Evolutionary conservation across 2,329 filamentous ascomycete genomes (phyloP).

Genomic region (Cercospora janseana): DNA sequence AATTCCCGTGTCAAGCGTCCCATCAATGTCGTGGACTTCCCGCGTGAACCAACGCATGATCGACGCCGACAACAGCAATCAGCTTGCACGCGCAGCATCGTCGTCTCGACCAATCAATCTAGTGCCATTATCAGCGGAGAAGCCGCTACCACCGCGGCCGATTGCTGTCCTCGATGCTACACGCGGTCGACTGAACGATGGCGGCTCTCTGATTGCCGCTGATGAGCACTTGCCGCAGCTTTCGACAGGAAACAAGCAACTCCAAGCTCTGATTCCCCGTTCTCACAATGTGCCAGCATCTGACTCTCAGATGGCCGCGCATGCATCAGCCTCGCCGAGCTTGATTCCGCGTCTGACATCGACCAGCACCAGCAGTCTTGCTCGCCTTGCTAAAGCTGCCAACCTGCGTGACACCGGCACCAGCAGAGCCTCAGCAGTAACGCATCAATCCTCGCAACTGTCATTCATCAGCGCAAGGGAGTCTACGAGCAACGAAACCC

Average conservation of each 20-base stretch:
- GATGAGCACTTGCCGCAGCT: slow-evolving; percentile 34
- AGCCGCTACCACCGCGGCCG: slow-evolving; percentile 44
- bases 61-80: slow-evolving; percentile 6
- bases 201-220: slow-evolving; percentile 43
- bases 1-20: neutral
- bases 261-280: too few species aligned
- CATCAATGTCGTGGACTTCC: slow-evolving; percentile 3
- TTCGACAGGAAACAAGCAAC: slow-evolving; percentile 12
- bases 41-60: slow-evolving; percentile 4
- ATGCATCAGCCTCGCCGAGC: slow-evolving; percentile 5
- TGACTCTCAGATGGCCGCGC: slow-evolving; percentile 14
- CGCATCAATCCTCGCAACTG: slow-evolving; percentile 11
- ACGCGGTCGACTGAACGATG: slow-evolving; percentile 38
- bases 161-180: slow-evolving; percentile 35
- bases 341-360: slow-evolving; percentile 15
- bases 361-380: neutral
- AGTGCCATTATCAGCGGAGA: slow-evolving; percentile 28
- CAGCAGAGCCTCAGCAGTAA: slow-evolving; percentile 10
- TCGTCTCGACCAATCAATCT: neutral
- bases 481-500: neutral
- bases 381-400: neutral
- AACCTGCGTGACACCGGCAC: neutral
- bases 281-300: slow-evolving; percentile 29
- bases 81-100: neutral
- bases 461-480: slow-evolving; percentile 21